Percentiles rank a stretch among this genome's conserved stretches.
Evolutionary conservation across 768 basidiomycete species (phyloP).

Genomic region (Asterophora lycoperdoides): DNA sequence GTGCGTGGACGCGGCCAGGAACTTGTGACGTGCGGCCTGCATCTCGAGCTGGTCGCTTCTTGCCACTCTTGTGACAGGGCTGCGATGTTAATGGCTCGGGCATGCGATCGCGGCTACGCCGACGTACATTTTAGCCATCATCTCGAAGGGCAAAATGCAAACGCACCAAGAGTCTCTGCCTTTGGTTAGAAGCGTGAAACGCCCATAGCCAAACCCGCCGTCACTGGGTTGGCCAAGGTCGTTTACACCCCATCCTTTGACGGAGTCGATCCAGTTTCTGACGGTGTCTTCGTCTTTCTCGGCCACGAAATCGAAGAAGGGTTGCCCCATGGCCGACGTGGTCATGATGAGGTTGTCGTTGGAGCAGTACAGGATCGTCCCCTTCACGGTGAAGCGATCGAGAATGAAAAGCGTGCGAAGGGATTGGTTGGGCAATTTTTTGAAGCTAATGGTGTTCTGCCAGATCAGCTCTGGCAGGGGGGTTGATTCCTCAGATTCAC

Average conservation of each 20-base stretch:
- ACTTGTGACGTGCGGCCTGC: conserved; percentile 13
- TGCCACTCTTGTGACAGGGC: conserved; percentile 8
- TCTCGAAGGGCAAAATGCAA: not conserved
- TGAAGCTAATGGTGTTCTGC: conserved; percentile 43
- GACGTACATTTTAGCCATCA: not conserved
- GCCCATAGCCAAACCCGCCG: conserved; percentile 80
- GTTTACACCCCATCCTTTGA: conserved; percentile 83
- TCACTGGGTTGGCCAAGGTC: conserved; percentile 80
- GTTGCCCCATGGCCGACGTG: conserved; percentile 54
- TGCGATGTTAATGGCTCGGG: conserved; percentile 27
- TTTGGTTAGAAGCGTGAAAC: conserved; percentile 51
- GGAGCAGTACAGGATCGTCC: conserved; percentile 66
- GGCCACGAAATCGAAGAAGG: conserved; percentile 74
- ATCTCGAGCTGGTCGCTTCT: conserved; percentile 13
- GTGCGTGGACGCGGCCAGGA: conserved; percentile 10
- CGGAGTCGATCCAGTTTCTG: conserved; percentile 67
- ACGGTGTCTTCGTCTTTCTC: conserved; percentile 62
- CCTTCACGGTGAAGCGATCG: conserved; percentile 66
- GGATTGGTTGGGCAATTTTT: conserved; percentile 64
- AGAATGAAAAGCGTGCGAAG: conserved; percentile 78
- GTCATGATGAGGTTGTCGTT: conserved; percentile 66
- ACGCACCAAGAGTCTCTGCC: conserved; percentile 63
- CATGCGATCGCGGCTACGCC: conserved; percentile 23
- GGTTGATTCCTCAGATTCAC: conserved; percentile 16
- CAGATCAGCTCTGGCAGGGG: conserved; percentile 18